A percentile compares a stretch with the other conserved stretches of the same genome.
Evolutionary conservation across 768 basidiomycete species (phyloP).

Genomic region (Panus rudis): DNA sequence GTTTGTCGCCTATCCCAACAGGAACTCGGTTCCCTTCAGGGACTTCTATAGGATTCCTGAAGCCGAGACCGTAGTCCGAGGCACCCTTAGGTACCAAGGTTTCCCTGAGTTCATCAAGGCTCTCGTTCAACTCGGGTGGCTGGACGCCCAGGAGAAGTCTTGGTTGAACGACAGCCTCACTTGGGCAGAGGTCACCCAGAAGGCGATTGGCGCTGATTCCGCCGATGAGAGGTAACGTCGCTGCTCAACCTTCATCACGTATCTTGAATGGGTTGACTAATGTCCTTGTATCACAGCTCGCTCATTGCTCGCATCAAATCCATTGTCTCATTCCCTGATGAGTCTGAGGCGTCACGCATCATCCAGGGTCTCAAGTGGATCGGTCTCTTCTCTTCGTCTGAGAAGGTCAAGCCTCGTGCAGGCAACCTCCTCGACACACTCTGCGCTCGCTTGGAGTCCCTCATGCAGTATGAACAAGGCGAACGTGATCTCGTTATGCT

Average conservation of each 20-base stretch:
- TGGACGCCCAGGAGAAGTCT: constrained; percentile 67
- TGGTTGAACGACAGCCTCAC: constrained; percentile 72
- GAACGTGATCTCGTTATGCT: constrained; percentile 97
- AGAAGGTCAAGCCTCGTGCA: constrained; percentile 52
- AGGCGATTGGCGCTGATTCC: constrained; percentile 60
- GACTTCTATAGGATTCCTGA: constrained; percentile 93
- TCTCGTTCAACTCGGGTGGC: constrained; percentile 82
- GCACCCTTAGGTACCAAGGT: constrained; percentile 91
- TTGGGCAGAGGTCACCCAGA: constrained; percentile 81
- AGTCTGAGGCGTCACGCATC: constrained; percentile 66
- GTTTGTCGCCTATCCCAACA: constrained; percentile 96
- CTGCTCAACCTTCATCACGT: not conserved
- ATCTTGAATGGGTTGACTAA: not conserved
- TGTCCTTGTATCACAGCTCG: constrained; percentile 36
- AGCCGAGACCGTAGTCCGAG: constrained; percentile 86
- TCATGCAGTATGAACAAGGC: constrained; percentile 87
- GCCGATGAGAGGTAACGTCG: constrained; percentile 64
- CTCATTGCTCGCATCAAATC: constrained; percentile 67
- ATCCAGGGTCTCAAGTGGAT: constrained; percentile 90
- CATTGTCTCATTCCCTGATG: constrained; percentile 66
- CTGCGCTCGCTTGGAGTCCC: constrained; percentile 79
- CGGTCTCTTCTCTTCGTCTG: constrained; percentile 80
- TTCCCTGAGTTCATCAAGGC: constrained; percentile 93
- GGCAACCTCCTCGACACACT: constrained; percentile 89
- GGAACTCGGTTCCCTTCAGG: constrained; percentile 85